Evolutionary conservation across 495 filamentous ascomycete genomes (phyloP), one percentile per base, ranked within the genome.

Genomic region (Daldinia loculata): DNA sequence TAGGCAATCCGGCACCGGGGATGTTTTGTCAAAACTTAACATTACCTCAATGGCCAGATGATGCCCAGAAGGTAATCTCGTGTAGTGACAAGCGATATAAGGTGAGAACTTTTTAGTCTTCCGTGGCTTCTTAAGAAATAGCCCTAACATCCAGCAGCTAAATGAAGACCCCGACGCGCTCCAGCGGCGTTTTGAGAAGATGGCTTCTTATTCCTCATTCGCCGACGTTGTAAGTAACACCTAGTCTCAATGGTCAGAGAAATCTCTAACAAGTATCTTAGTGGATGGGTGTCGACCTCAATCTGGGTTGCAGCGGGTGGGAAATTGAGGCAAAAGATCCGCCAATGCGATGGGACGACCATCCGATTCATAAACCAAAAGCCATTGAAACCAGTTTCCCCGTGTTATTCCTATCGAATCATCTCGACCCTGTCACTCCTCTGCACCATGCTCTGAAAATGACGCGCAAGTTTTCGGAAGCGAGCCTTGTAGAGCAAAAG

Each of bases 361-460:
- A 78, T 30, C 74, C 76, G 2, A 41, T 45, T 11, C 63, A 78
- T 27, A 70, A 71, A 22, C 70, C 76, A 1, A 51, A 71, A 4
- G 71, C 77, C 15, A 81, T 84, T 64, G 72, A 82, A 15, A 89
- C 87, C 4, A 79, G 83, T 0, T 84, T 87, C 67, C 89, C 89
- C 0, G 70, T 92, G 36, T 77, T 92, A 12, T 86, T 92, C 60
- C 75, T 91, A 2, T 84, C 82, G 56, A 90, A 87, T 72, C 82
- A 80, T 0, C 76, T 84, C 14, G 89, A 92, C 56, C 89, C 89
- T 0, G 88, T 90, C 34, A 89, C 87, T 0, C 84, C 88, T 4
- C 73, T 89, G 5, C 27, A 58, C 19, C 77, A 81, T n/a, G 86
- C 82, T 0, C 77, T 83, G n/a, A 82, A 83, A 50, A 87, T 87